Percentiles rank a stretch among this genome's conserved stretches.
phyloP scores from a whole-genome alignment of 768 basidiomycete genomes.

The Suillus cothurnatus region DNA sequence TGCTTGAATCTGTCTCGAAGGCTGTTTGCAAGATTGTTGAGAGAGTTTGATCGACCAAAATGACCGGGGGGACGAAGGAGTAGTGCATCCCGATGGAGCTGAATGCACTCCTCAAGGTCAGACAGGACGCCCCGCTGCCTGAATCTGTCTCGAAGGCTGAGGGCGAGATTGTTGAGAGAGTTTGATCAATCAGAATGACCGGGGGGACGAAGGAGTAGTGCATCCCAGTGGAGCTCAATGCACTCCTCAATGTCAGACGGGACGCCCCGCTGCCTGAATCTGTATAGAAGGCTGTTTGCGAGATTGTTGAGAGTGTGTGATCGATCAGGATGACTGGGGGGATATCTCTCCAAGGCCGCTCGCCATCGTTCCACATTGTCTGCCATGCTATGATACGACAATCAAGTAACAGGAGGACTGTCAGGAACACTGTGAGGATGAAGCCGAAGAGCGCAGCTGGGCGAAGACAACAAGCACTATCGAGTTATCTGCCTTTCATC shows the following conservation, averaged over 20 bases:
- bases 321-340: background rate
- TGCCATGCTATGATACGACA: background rate
- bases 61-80: too few species aligned
- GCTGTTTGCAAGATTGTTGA: too few species aligned
- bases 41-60: too few species aligned
- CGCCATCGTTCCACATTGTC: background rate
- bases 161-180: background rate
- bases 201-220: background rate
- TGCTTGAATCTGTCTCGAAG: too few species aligned
- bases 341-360: background rate
- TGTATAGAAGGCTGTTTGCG: constrained; percentile 9
- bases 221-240: background rate
- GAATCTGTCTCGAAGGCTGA: background rate
- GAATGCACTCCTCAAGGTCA: too few species aligned
- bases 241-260: constrained; percentile 18
- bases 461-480: background rate
- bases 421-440: background rate
- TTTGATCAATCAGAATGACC: background rate
- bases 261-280: constrained; percentile 13
- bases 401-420: background rate
- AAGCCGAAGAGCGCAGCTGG: too few species aligned
- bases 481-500: background rate
- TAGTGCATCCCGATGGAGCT: too few species aligned
- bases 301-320: constrained; percentile 18
- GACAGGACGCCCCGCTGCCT: background rate